Evolutionary conservation across 1,284 basidiomycete species (phyloP).

Genomic region (Butyriboletus pseudospeciosus): DNA sequence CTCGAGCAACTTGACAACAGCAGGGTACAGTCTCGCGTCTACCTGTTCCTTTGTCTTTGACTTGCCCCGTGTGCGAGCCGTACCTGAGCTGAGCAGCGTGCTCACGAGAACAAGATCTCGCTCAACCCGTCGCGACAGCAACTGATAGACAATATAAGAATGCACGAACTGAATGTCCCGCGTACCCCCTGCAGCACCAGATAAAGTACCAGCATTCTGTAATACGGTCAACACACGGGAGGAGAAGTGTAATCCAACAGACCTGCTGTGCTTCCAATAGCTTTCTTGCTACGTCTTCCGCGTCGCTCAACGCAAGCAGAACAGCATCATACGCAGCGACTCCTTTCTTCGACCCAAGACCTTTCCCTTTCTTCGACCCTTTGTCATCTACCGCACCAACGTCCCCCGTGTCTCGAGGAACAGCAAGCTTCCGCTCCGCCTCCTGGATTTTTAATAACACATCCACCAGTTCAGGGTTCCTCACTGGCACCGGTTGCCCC

Average conservation of each 20-base stretch:
- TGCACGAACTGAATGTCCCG: constrained; percentile 81
- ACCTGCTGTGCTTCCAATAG: constrained; percentile 79
- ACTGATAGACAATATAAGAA: constrained; percentile 80
- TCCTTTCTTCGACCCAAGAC: constrained; percentile 58
- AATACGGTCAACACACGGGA: constrained; percentile 5
- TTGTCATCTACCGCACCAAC: constrained; percentile 22
- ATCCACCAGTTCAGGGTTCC: constrained; percentile 89
- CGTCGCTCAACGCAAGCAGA: constrained; percentile 79
- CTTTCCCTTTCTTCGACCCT: constrained; percentile 40
- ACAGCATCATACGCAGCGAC: constrained; percentile 83
- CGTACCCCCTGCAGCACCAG: constrained; percentile 39
- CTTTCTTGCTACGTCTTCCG: constrained; percentile 76
- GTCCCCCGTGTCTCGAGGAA: constrained; percentile 25
- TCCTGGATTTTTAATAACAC: constrained; percentile 81
- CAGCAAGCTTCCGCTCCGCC: constrained; percentile 57
- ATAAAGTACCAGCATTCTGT: constrained; percentile 18
- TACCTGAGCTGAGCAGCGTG: constrained; percentile 51
- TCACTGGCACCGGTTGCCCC: constrained; percentile 76
- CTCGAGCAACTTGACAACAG: constrained; percentile 84
- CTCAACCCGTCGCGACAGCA: constrained; percentile 80
- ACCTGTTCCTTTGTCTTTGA: constrained; percentile 49
- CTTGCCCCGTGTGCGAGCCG: constrained; percentile 25
- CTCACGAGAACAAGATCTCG: constrained; percentile 81
- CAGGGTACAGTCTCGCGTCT: constrained; percentile 70
- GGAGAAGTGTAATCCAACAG: constrained; percentile 8